Base-by-base conservation (phyloP, 805 yeast species). In the Ogataea zsoltii region DNA sequence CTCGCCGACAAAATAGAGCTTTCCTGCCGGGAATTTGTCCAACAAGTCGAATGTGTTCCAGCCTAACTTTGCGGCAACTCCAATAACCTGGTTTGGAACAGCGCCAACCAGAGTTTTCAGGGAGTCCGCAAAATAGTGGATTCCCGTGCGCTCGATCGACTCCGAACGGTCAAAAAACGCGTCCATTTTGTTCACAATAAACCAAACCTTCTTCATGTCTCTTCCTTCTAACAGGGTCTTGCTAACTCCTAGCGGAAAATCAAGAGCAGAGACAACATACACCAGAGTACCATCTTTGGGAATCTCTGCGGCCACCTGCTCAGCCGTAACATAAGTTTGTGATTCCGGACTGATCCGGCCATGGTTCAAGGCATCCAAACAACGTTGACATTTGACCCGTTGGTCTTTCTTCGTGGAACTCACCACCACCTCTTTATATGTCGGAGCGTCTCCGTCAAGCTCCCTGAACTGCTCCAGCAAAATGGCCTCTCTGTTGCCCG, bases 241-340 rank as follows among this genome's bases (percentile, higher is more conserved):
- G 46, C 74, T 67, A 2, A 83, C 56, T 6, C 83, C 73, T 33
- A 84, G 66, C 1, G 97, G 96, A 58, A 88, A 87, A 53, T 88
- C 96, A 12, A 75, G 62, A 1, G 85, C 80, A 29, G 85, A 82
- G 9, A 84, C 68, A 1, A 86, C 79, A 57, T 85, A 82, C 2
- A 83, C 74, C 1, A 85, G 53, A 7, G 72, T 71, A 3, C 79
- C 74, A 26, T 63, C 54, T 3, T 54, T 56, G 2, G 82, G 88
- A 17, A 77, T 67, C 2, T 50, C 46, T 4, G 54, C 51, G 45
- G 70, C 41, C 1, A 74, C 62, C 4, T 65, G 62, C 1, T 61
- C 55, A 3, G 63, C 54, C 2, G 69, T 53, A 38, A 61, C 51
- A 7, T 60, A 60, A 29, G 61, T 59, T 17, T 67, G 71, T 12